A percentile compares a stretch with the other conserved stretches of the same genome.
Evolutionary conservation across 2,329 filamentous ascomycete genomes (phyloP).

Genomic region (Hymenoscyphus fraxineus): DNA sequence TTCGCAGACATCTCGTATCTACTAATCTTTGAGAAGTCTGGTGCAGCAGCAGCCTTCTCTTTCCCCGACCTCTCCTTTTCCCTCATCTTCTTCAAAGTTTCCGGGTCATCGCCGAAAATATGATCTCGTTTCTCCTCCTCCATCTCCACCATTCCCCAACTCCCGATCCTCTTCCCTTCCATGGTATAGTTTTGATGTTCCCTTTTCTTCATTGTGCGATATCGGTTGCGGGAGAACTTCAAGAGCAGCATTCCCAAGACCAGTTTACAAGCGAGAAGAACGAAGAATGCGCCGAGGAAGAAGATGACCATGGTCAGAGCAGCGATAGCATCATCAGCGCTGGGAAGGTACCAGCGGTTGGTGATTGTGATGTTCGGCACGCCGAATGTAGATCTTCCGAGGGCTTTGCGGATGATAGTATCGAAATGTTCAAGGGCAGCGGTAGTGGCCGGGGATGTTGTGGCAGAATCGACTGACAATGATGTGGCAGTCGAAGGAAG

Average conservation of each 20-base stretch:
- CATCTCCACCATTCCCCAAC: conserved; percentile 82
- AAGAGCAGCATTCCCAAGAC: conserved; percentile 85
- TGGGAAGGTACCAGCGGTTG: conserved; percentile 33
- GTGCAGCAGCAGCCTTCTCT: conserved; percentile 53
- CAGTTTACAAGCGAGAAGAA: conserved; percentile 80
- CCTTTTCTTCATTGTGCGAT: conserved; percentile 71
- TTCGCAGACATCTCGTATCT: conserved; percentile 96
- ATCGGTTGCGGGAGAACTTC: conserved; percentile 73
- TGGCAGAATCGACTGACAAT: conserved; percentile 57
- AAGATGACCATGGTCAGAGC: conserved; percentile 79
- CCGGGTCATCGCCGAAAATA: conserved; percentile 82
- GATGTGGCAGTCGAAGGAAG: conserved; percentile 64
- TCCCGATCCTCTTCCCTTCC: conserved; percentile 71
- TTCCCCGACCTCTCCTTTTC: conserved; percentile 62
- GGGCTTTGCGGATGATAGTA: conserved; percentile 68
- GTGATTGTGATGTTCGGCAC: conserved; percentile 33
- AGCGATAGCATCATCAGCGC: conserved; percentile 69
- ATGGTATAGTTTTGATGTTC: conserved; percentile 60
- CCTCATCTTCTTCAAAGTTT: conserved; percentile 59
- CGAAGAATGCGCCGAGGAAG: conserved; percentile 78
- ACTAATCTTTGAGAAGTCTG: conserved; percentile 63
- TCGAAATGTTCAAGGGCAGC: conserved; percentile 79
- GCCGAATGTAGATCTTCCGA: conserved; percentile 69
- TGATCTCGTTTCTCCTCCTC: conserved; percentile 80
- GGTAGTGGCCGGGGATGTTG: conserved; percentile 67